Evolutionary conservation across 345 rosid genomes (phyloP).

Genomic region (Salix brachista): DNA sequence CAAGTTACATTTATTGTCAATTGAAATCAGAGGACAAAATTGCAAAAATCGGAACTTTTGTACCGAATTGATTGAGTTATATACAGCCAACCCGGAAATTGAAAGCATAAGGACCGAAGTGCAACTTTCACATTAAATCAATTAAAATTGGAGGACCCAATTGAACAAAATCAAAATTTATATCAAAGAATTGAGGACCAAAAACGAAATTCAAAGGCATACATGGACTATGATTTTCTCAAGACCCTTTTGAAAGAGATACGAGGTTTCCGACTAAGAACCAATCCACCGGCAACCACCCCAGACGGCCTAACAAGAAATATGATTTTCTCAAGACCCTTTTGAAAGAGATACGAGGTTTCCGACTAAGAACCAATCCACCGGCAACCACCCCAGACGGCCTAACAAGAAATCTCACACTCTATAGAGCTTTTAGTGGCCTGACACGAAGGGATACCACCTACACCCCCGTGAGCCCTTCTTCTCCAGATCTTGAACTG

Average conservation of each 20-base stretch:
- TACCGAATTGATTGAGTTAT: too few species aligned
- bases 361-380: constrained; percentile 34
- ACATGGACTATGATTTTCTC: constrained; percentile 53
- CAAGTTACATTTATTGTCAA: too few species aligned
- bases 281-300: constrained; percentile 19
- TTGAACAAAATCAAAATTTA: too few species aligned
- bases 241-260: constrained; percentile 56
- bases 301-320: constrained; percentile 33
- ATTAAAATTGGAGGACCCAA: too few species aligned
- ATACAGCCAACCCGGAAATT: too few species aligned
- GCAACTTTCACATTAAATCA: too few species aligned
- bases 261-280: constrained; percentile 34
- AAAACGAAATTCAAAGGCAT: too few species aligned
- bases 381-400: constrained; percentile 14
- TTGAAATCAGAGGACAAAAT: too few species aligned
- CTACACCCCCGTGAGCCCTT: constrained; percentile 15
- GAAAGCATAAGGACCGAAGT: too few species aligned
- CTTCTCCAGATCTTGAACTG: constrained; percentile 30
- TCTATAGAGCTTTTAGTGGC: constrained; percentile 68
- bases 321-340: constrained; percentile 43
- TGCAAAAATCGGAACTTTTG: too few species aligned
- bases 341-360: constrained; percentile 47
- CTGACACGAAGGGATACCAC: constrained; percentile 22
- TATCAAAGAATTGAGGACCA: too few species aligned
- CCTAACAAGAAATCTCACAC: constrained; percentile 35